Conservation (phyloP, 257 asterid genomes). For the Plantago elongata region DNA sequence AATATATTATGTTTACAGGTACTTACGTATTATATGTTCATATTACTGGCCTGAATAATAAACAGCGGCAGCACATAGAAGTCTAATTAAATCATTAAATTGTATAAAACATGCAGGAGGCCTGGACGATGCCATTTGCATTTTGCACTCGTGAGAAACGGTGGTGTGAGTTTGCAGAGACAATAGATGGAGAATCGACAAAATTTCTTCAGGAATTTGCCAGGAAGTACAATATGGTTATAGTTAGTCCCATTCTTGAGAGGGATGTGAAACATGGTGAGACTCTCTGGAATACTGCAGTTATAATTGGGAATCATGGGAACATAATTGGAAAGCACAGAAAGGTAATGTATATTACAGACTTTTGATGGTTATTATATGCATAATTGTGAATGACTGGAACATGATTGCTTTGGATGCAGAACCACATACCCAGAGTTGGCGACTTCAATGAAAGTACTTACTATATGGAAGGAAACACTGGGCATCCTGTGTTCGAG, state of each 20-base stretch:
- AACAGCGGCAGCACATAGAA: neutral
- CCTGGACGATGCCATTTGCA: conserved; percentile 99
- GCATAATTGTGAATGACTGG: neutral
- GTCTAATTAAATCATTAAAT: conserved; percentile 5
- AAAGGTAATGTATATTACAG: conserved; percentile 50
- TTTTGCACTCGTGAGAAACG: conserved; percentile 95
- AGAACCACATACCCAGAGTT: conserved; percentile 98
- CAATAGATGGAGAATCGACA: conserved; percentile 90
- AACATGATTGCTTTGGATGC: conserved; percentile 23
- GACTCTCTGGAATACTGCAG: conserved; percentile 84
- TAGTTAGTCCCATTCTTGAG: conserved; percentile 85
- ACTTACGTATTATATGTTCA: conserved; percentile 16
- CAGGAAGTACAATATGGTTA: conserved; percentile 76
- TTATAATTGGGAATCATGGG: conserved; percentile 86
- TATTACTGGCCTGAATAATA: conserved; percentile 12
- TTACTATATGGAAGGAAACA: conserved; percentile 94
- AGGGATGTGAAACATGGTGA: conserved; percentile 94
- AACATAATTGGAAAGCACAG: conserved; percentile 91
- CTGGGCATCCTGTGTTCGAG: conserved; percentile 96
- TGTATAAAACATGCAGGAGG: conserved; percentile 54
- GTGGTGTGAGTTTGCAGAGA: conserved; percentile 98
- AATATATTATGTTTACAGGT: conserved; percentile 91
- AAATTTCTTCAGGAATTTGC: conserved; percentile 81
- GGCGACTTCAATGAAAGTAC: conserved; percentile 98
- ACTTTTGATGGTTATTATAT: neutral